Conservation (phyloP, 2,329 filamentous ascomycete species). For the Ophiognomonia clavigignenti-juglandacearum region DNA sequence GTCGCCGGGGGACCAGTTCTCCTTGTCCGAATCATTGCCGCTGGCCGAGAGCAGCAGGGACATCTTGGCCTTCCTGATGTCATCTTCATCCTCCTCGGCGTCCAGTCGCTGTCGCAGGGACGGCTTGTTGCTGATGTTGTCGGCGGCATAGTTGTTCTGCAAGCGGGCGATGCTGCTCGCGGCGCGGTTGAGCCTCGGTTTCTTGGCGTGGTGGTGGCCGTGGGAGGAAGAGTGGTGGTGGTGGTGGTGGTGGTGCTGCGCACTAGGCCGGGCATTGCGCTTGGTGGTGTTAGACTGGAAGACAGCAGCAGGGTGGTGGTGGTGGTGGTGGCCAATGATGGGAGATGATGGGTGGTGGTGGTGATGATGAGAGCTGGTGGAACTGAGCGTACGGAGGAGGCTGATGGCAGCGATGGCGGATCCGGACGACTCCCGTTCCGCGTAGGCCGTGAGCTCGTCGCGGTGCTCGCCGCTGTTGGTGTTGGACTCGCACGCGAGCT, state of each 20-base stretch:
- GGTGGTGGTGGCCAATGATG: slow-evolving; percentile 16
- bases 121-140: slow-evolving; percentile 30
- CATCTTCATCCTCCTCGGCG: slow-evolving; percentile 27
- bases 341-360: slow-evolving; percentile 29
- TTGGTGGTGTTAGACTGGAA: slow-evolving; percentile 57
- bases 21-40: slow-evolving; percentile 82
- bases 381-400: slow-evolving; percentile 68
- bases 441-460: slow-evolving; percentile 69
- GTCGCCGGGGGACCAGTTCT: slow-evolving; percentile 71
- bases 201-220: slow-evolving; percentile 46
- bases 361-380: slow-evolving; percentile 45
- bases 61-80: slow-evolving; percentile 38
- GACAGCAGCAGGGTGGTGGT: too few species aligned
- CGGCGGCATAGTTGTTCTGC: slow-evolving; percentile 35
- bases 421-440: slow-evolving; percentile 72
- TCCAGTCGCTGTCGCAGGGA: slow-evolving; percentile 25
- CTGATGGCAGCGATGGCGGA: slow-evolving; percentile 79
- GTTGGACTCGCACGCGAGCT: slow-evolving; percentile 82
- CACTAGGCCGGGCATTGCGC: slow-evolving; percentile 48
- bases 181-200: slow-evolving; percentile 56
- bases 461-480: slow-evolving; percentile 68
- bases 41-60: slow-evolving; percentile 38
- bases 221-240: slow-evolving; percentile 30
- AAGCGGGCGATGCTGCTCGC: slow-evolving; percentile 59
- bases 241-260: slow-evolving; percentile 27